Conservation (phyloP, 2,329 filamentous ascomycete species). For the Colletotrichum higginsianum region DNA sequence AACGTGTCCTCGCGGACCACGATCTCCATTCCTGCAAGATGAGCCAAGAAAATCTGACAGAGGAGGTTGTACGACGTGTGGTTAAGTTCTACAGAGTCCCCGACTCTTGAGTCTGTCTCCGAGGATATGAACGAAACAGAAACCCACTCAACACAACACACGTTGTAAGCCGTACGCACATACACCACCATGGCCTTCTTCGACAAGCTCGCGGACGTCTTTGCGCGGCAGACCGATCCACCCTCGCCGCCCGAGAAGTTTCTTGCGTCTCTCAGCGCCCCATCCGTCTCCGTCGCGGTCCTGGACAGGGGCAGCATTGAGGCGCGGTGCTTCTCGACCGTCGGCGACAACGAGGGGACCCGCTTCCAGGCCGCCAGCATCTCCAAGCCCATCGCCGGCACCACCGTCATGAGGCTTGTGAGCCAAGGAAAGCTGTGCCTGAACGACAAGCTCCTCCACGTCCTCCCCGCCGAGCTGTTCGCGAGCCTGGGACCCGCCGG, state of each 20-base stretch:
- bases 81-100: too few relatives aligned
- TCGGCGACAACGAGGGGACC: slow-evolving; percentile 16
- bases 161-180: too few relatives aligned
- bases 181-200: slow-evolving; percentile 12
- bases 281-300: slow-evolving; percentile 29
- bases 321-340: slow-evolving; percentile 24
- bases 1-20: background rate
- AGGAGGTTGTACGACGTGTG: too few relatives aligned
- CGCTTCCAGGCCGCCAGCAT: slow-evolving; percentile 34
- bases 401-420: slow-evolving; percentile 26
- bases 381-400: slow-evolving; percentile 28
- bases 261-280: slow-evolving; percentile 11
- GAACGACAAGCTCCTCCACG: slow-evolving; percentile 17
- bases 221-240: background rate
- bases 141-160: too few relatives aligned
- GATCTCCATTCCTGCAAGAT: background rate
- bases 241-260: background rate
- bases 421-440: slow-evolving; percentile 17
- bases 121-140: too few relatives aligned
- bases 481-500: background rate
- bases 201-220: slow-evolving; percentile 19
- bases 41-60: too few relatives aligned
- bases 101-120: too few relatives aligned
- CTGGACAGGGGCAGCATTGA: slow-evolving; percentile 23
- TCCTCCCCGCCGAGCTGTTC: slow-evolving; percentile 23